Percentiles rank a stretch among this genome's conserved stretches.
These are phyloP conservation scores for Microsporum canis DNA, from an alignment of 2,329 filamentous ascomycete genomes.

Conservation along the genomic window DNA sequence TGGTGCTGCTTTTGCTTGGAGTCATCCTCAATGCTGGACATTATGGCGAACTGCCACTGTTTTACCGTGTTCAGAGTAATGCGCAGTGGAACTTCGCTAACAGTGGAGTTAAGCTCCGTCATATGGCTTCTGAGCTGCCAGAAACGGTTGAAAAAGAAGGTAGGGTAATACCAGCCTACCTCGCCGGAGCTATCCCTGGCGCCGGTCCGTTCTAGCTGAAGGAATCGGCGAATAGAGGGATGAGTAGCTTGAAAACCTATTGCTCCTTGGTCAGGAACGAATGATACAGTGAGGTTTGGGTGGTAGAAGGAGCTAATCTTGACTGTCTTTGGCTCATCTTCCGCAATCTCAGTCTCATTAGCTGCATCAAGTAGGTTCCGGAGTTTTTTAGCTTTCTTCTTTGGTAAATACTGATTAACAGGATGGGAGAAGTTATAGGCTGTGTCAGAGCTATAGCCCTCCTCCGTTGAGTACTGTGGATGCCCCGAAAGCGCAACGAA, in stretches of 20 bases:
- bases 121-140: constrained; percentile 92
- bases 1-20: constrained; percentile 72
- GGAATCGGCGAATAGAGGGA: constrained; percentile 63
- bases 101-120: constrained; percentile 81
- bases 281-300: constrained; percentile 80
- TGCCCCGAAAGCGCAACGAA: constrained; percentile 69
- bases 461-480: constrained; percentile 60
- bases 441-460: constrained; percentile 59
- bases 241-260: constrained; percentile 56
- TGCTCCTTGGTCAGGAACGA: constrained; percentile 69
- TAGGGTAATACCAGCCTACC: constrained; percentile 87
- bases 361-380: constrained; percentile 61
- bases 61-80: constrained; percentile 72
- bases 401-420: constrained; percentile 77
- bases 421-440: constrained; percentile 79
- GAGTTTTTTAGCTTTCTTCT: constrained; percentile 81
- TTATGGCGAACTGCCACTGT: constrained; percentile 80
- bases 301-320: constrained; percentile 81
- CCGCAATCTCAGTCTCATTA: constrained; percentile 39
- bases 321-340: constrained; percentile 50
- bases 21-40: constrained; percentile 75
- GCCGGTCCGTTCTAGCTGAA: constrained; percentile 67
- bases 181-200: constrained; percentile 73
- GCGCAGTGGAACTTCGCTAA: constrained; percentile 67
- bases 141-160: constrained; percentile 89